A percentile compares a stretch with the other conserved stretches of the same genome.
phyloP scores from a whole-genome alignment of 805 yeast species.

The Candida maesae region DNA sequence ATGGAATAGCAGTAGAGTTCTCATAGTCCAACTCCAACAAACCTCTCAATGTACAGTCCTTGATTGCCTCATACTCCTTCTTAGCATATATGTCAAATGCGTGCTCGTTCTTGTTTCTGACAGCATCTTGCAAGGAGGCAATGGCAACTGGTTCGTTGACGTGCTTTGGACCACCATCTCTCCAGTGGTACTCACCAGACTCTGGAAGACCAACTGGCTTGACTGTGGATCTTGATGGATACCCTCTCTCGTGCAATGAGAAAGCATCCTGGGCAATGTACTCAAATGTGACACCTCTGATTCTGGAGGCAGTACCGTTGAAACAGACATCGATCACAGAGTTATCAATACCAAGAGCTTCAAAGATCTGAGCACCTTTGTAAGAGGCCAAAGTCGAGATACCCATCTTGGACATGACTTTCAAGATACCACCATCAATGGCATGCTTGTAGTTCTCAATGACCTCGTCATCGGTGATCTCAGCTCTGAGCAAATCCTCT shows the following conservation, averaged over 20 bases:
- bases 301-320: constrained; percentile 96
- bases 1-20: constrained; percentile 69
- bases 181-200: constrained; percentile 96
- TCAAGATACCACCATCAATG: constrained; percentile 85
- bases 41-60: constrained; percentile 91
- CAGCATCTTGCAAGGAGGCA: constrained; percentile 97
- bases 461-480: constrained; percentile 54
- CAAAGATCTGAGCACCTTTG: constrained; percentile 98
- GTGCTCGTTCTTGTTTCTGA: constrained; percentile 88
- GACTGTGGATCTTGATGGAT: constrained; percentile 69
- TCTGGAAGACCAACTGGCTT: constrained; percentile 77
- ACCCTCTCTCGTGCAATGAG: constrained; percentile 89
- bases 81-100: constrained; percentile 89
- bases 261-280: constrained; percentile 96
- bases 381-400: constrained; percentile 97
- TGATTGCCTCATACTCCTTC: constrained; percentile 88
- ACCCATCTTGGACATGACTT: constrained; percentile 99
- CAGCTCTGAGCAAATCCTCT: constrained; percentile 65
- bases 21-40: constrained; percentile 86
- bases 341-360: constrained; percentile 93
- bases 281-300: constrained; percentile 92
- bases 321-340: constrained; percentile 94
- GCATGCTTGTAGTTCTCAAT: constrained; percentile 79
- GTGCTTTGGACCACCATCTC: constrained; percentile 97
- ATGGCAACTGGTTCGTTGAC: constrained; percentile 93